phyloP scores from a whole-genome alignment of 345 rosid genomes.

The Euclidium syriacum region DNA sequence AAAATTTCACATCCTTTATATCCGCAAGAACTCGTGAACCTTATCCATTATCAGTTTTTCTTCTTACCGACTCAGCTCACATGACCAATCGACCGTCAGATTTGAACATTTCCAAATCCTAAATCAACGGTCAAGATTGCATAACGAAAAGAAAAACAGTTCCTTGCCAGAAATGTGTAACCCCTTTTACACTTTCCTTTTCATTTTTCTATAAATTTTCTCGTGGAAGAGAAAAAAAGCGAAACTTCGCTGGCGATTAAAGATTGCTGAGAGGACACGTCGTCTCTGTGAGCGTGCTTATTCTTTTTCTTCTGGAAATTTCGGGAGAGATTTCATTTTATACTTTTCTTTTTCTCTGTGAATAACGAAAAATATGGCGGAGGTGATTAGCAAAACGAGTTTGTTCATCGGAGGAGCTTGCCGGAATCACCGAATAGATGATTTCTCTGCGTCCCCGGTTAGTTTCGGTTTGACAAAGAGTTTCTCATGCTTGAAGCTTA shows the following conservation, averaged over 20 bases:
- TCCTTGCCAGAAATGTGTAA: constrained; percentile 17
- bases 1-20: background rate
- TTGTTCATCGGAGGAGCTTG: constrained; percentile 29
- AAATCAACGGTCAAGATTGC: constrained; percentile 18
- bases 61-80: constrained; percentile 9
- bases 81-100: constrained; percentile 16
- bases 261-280: constrained; percentile 26
- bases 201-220: background rate
- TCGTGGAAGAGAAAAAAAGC: constrained; percentile 1
- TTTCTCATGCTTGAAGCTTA: constrained; percentile 32
- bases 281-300: background rate
- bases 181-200: background rate
- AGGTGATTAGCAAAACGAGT: constrained; percentile 43
- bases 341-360: background rate
- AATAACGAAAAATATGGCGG: too few relatives aligned
- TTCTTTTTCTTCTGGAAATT: background rate
- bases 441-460: constrained; percentile 27
- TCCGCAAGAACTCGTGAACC: constrained; percentile 11
- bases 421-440: constrained; percentile 27
- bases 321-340: background rate
- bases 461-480: constrained; percentile 29
- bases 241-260: constrained; percentile 11
- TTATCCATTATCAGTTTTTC: constrained; percentile 16
- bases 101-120: constrained; percentile 17
- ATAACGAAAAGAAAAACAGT: constrained; percentile 8